Percentiles rank a stretch among this genome's conserved stretches.
Evolutionary conservation across 805 yeast species (phyloP).

Genomic region (Suhomyces canberraensis): DNA sequence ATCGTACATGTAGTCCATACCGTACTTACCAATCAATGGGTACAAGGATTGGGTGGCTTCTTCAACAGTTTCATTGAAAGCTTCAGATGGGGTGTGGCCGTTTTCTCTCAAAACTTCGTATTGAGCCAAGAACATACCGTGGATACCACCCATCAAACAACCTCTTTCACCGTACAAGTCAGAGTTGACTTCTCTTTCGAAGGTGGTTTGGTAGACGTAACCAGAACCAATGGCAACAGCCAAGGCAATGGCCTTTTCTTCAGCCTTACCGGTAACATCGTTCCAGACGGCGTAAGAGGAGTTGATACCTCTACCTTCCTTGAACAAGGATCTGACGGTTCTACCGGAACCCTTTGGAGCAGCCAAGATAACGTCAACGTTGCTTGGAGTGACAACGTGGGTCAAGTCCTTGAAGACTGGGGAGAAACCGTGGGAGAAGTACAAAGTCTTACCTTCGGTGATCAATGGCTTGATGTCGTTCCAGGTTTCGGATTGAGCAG

Average conservation of each 20-base stretch:
- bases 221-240: constrained; percentile 99
- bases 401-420: constrained; percentile 98
- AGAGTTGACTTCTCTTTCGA: constrained; percentile 98
- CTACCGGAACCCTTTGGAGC: constrained; percentile 99
- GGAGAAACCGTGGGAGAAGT: constrained; percentile 99
- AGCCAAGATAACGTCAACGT: constrained; percentile 95
- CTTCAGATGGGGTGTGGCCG: constrained; percentile 99
- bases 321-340: constrained; percentile 98
- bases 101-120: constrained; percentile 99
- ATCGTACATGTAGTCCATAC: constrained; percentile 99
- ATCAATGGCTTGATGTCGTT: constrained; percentile 76
- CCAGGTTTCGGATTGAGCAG: constrained; percentile 99
- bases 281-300: constrained; percentile 99
- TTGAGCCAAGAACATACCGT: constrained; percentile 99
- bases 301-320: constrained; percentile 99
- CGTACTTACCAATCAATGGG: constrained; percentile 98
- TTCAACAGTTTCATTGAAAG: constrained; percentile 99
- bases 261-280: constrained; percentile 98
- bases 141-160: constrained; percentile 99
- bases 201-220: constrained; percentile 99
- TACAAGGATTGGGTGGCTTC: constrained; percentile 99
- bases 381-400: constrained; percentile 90
- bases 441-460: constrained; percentile 95
- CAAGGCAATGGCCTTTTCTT: constrained; percentile 97
- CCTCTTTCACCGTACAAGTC: constrained; percentile 99